These are phyloP conservation scores for Rubroboletus pulcherrimus DNA, from an alignment of 768 basidiomycete genomes.

Conservation along the genomic window DNA sequence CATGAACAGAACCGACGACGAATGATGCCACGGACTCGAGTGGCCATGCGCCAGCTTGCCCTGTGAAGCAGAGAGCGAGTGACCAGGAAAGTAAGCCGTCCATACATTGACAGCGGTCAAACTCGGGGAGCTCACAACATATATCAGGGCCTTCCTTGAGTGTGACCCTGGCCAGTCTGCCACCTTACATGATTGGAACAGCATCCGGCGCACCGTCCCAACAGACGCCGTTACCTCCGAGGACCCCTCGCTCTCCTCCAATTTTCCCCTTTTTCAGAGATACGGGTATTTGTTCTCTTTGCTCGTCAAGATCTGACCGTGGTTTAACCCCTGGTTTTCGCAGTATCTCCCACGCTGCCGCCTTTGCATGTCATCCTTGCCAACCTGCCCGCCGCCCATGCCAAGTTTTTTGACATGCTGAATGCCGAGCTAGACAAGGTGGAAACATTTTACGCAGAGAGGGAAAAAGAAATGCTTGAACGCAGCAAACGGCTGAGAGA, in stretches of 20 bases:
- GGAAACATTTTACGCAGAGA: constrained; percentile 72
- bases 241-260: constrained; percentile 6
- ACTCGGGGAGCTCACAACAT: neutral
- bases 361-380: constrained; percentile 48
- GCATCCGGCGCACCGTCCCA: constrained; percentile 16
- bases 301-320: no score
- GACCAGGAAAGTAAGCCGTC: constrained; percentile 8
- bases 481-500: constrained; percentile 48
- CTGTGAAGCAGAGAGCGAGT: neutral
- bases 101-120: neutral
- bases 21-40: neutral
- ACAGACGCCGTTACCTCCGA: constrained; percentile 7
- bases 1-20: neutral
- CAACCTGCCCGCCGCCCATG: constrained; percentile 55
- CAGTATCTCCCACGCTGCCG: constrained; percentile 22
- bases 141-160: constrained; percentile 14
- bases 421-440: constrained; percentile 81
- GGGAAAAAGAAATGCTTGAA: constrained; percentile 57
- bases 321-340: neutral
- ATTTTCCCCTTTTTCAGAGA: constrained; percentile 18
- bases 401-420: constrained; percentile 69
- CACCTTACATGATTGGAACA: constrained; percentile 3
- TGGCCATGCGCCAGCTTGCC: neutral
- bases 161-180: constrained; percentile 7
- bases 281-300: constrained; percentile 1